Percentiles rank a stretch among this genome's conserved stretches.
These are phyloP conservation scores for Pholiota molesta DNA, from an alignment of 768 basidiomycete species.

Conservation along the genomic window DNA sequence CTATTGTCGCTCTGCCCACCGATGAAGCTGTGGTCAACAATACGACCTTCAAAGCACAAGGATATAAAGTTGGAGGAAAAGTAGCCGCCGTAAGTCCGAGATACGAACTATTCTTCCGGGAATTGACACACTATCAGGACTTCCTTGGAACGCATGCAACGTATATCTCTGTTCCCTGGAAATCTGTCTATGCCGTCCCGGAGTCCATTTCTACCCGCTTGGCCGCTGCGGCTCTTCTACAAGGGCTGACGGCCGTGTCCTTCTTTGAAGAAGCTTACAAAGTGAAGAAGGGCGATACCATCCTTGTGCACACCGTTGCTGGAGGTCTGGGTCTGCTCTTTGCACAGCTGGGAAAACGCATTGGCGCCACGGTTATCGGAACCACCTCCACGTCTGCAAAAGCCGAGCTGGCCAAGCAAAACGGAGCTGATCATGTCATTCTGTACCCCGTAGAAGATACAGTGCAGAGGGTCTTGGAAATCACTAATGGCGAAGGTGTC, in stretches of 20 bases:
- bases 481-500: conserved; percentile 81
- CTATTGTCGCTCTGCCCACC: conserved; percentile 73
- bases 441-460: conserved; percentile 78
- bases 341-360: conserved; percentile 66
- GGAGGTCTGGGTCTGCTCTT: conserved; percentile 82
- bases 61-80: conserved; percentile 67
- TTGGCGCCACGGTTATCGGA: conserved; percentile 90
- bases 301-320: conserved; percentile 89
- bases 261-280: conserved; percentile 86
- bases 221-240: conserved; percentile 71
- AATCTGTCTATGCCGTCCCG: conserved; percentile 66
- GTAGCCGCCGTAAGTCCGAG: conserved; percentile 64
- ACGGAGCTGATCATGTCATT: conserved; percentile 89
- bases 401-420: conserved; percentile 72
- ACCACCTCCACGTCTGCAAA: conserved; percentile 89
- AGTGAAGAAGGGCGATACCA: conserved; percentile 76
- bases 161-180: conserved; percentile 70
- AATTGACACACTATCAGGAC: conserved; percentile 35
- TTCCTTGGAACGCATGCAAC: conserved; percentile 62
- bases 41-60: conserved; percentile 62
- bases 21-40: conserved; percentile 62
- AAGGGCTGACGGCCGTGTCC: conserved; percentile 77
- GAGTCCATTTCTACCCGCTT: conserved; percentile 55
- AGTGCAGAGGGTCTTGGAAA: conserved; percentile 68
- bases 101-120: not conserved